Percentiles rank a stretch among this genome's conserved stretches.
phyloP scores from a whole-genome alignment of 1,284 basidiomycete species.

The Rhodotorula sp. region DNA sequence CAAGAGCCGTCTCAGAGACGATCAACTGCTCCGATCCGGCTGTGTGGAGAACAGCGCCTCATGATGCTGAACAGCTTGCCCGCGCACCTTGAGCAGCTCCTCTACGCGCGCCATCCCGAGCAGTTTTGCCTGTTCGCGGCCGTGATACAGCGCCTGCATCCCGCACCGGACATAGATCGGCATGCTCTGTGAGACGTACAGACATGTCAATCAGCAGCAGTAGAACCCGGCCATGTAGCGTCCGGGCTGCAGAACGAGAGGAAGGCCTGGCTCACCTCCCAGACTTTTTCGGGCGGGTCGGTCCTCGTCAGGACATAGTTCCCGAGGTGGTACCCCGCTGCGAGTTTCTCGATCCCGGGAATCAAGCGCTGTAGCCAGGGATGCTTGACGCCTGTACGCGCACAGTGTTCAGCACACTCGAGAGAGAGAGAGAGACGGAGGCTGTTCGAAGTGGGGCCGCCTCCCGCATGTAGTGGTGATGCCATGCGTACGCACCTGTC shows the following conservation, averaged over 20 bases:
- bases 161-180: conserved; percentile 74
- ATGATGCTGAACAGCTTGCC: not conserved
- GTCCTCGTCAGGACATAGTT: conserved; percentile 33
- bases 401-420: no score
- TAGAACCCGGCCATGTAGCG: conserved; percentile 54
- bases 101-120: conserved; percentile 15
- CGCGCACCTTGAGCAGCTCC: conserved; percentile 18
- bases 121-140: conserved; percentile 15
- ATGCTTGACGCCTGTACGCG: conserved; percentile 10
- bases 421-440: no score
- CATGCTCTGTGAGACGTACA: conserved; percentile 75
- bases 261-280: conserved; percentile 22
- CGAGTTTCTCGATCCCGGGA: conserved; percentile 25
- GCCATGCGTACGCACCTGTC: not conserved
- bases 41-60: not conserved
- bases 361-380: conserved; percentile 17
- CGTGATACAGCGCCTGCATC: conserved; percentile 37
- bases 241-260: no score
- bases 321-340: conserved; percentile 30
- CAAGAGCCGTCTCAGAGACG: no score
- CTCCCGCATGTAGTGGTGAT: no score
- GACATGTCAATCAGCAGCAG: conserved; percentile 46
- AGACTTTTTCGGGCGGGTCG: conserved; percentile 28
- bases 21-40: not conserved
- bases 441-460: no score